phyloP scores from a whole-genome alignment of 2,329 filamentous ascomycete genomes.

The Chaetomiaceae sp. region DNA sequence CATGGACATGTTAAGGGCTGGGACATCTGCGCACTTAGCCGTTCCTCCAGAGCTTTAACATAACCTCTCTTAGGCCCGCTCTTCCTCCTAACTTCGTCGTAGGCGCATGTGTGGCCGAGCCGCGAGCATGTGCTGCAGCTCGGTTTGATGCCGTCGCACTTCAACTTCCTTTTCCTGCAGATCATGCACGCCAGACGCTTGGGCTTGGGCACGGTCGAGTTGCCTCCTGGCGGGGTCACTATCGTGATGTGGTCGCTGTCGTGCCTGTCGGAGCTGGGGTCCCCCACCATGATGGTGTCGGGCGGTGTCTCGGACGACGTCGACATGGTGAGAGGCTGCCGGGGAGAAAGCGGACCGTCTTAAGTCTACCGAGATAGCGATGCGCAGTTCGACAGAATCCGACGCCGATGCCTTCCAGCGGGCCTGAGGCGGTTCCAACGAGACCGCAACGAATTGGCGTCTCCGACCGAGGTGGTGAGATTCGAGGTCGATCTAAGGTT shows the following conservation, averaged over 20 bases:
- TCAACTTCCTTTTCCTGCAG: slow-evolving; percentile 86
- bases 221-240: slow-evolving; percentile 32
- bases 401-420: not conserved
- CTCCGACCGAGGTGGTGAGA: too few species aligned
- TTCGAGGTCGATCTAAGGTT: too few species aligned
- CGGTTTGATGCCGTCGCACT: slow-evolving; percentile 79
- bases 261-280: slow-evolving; percentile 15
- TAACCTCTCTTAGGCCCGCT: slow-evolving; percentile 93
- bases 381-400: not conserved
- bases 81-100: slow-evolving; percentile 90
- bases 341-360: not conserved
- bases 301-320: slow-evolving; percentile 28
- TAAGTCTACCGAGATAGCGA: too few species aligned
- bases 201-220: slow-evolving; percentile 64
- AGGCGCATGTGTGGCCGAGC: slow-evolving; percentile 81
- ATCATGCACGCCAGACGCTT: slow-evolving; percentile 95
- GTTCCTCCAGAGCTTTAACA: slow-evolving; percentile 88
- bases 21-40: slow-evolving; percentile 64
- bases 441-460: too few species aligned
- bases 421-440: not conserved
- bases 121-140: slow-evolving; percentile 85
- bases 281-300: slow-evolving; percentile 30
- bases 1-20: too few species aligned
- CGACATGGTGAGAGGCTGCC: slow-evolving; percentile 23
- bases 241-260: slow-evolving; percentile 17